Conservation (phyloP, 345 rosid genomes). For the Salix udensis region DNA sequence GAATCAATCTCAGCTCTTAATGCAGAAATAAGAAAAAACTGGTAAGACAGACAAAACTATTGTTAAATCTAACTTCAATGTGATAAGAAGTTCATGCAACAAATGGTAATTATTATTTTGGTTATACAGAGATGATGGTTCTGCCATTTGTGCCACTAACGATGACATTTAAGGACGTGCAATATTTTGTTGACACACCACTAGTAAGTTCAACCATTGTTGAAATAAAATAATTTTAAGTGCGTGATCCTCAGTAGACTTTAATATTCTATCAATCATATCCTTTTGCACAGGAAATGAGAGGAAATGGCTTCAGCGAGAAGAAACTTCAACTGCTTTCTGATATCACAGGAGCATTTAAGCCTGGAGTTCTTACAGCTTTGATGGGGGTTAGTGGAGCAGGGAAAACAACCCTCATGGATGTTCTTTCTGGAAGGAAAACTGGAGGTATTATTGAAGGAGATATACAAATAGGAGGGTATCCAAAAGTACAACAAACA, state of each 20-base stretch:
- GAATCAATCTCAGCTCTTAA: too few species aligned
- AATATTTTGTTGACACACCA: constrained; percentile 58
- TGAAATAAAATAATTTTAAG: too few species aligned
- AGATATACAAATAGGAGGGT: constrained; percentile 61
- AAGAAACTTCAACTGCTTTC: constrained; percentile 62
- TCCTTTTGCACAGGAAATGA: constrained; percentile 46
- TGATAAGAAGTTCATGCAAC: too few species aligned
- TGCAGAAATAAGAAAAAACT: too few species aligned
- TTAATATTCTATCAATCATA: background rate
- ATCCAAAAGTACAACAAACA: constrained; percentile 64
- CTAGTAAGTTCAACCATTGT: constrained; percentile 36
- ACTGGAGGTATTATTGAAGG: constrained; percentile 70
- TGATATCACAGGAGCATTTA: constrained; percentile 56
- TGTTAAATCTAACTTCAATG: too few species aligned
- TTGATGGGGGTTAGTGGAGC: constrained; percentile 92
- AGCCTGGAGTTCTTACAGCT: constrained; percentile 76
- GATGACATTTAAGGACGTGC: constrained; percentile 54
- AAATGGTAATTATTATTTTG: too few species aligned
- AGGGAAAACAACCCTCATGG: constrained; percentile 81
- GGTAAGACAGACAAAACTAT: too few species aligned
- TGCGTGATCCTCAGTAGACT: background rate
- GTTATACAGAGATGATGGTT: constrained; percentile 46
- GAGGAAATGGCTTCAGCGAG: constrained; percentile 37
- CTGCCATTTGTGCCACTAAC: constrained; percentile 62
- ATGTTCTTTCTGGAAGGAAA: constrained; percentile 84